Evolutionary conservation across 2,329 filamentous ascomycete genomes (phyloP).

Genomic region (Basipetospora sp.): DNA sequence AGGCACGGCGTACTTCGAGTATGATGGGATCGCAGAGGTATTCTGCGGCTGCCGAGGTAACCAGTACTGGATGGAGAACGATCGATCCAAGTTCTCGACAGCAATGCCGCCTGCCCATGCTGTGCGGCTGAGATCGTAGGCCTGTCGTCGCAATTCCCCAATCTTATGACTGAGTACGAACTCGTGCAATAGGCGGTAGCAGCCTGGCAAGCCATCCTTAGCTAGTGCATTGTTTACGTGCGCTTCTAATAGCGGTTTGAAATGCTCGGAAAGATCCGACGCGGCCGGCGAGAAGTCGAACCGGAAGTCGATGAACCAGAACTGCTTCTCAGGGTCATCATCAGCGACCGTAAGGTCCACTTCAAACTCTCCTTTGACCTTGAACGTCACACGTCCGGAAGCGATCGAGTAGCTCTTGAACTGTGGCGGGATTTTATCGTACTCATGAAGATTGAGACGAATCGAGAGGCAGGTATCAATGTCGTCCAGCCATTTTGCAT

Average conservation of each 20-base stretch:
- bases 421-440: constrained; percentile 56
- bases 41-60: constrained; percentile 31
- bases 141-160: constrained; percentile 65
- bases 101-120: constrained; percentile 67
- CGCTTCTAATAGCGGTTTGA: constrained; percentile 54
- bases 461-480: constrained; percentile 73
- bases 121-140: constrained; percentile 49
- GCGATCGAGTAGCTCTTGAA: constrained; percentile 66
- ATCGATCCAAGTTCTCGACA: constrained; percentile 66
- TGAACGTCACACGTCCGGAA: constrained; percentile 82
- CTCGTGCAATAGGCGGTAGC: constrained; percentile 77
- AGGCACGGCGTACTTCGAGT: constrained; percentile 4
- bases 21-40: constrained; percentile 17
- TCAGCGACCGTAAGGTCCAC: constrained; percentile 82
- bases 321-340: constrained; percentile 68
- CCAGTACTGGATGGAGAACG: constrained; percentile 87
- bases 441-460: constrained; percentile 72
- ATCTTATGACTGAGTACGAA: constrained; percentile 84
- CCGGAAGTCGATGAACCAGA: constrained; percentile 87
- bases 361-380: constrained; percentile 72
- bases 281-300: constrained; percentile 65
- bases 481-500: constrained; percentile 60
- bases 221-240: constrained; percentile 58
- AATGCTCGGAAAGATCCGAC: constrained; percentile 40
- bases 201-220: constrained; percentile 58